phyloP scores from a whole-genome alignment of 805 yeast genomes.

The Hanseniaspora jakobsenii region DNA sequence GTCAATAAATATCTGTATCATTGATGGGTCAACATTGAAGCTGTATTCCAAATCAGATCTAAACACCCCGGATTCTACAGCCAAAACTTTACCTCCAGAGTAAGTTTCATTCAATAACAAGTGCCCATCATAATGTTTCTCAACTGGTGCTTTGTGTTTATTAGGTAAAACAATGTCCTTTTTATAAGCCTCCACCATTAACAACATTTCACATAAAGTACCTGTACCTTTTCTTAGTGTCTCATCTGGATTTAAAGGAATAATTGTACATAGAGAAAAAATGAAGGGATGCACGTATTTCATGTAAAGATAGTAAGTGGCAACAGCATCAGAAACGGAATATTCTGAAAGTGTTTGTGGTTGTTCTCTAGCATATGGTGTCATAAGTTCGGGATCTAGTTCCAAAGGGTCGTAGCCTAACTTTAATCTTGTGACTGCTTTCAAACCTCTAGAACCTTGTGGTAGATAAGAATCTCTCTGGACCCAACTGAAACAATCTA shows the following conservation, averaged over 20 bases:
- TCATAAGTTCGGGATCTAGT: conserved; percentile 94
- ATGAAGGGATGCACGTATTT: conserved; percentile 96
- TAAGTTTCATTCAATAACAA: conserved; percentile 88
- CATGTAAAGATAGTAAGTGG: conserved; percentile 89
- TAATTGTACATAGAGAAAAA: conserved; percentile 86
- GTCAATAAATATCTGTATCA: conserved; percentile 61
- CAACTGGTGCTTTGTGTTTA: conserved; percentile 88
- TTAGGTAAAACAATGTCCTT: conserved; percentile 72
- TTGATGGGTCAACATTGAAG: conserved; percentile 69
- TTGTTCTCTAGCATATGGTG: conserved; percentile 88
- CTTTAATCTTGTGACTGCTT: conserved; percentile 92
- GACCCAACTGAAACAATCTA: conserved; percentile 98
- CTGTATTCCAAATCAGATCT: conserved; percentile 70
- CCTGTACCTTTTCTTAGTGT: conserved; percentile 95
- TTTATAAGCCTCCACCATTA: conserved; percentile 90
- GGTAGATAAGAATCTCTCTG: conserved; percentile 94
- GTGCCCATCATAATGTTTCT: conserved; percentile 89
- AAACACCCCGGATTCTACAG: conserved; percentile 95
- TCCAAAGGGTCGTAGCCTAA: conserved; percentile 94
- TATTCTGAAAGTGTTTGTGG: conserved; percentile 91
- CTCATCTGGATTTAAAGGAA: conserved; percentile 95
- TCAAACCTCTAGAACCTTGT: conserved; percentile 96
- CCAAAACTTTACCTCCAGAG: conserved; percentile 98
- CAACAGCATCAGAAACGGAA: conserved; percentile 98
- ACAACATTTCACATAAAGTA: conserved; percentile 91